Evolutionary conservation across 2,329 filamentous ascomycete species (phyloP), one percentile per base, ranked within the genome.

Genomic region (Corniculantispora saksenae): DNA sequence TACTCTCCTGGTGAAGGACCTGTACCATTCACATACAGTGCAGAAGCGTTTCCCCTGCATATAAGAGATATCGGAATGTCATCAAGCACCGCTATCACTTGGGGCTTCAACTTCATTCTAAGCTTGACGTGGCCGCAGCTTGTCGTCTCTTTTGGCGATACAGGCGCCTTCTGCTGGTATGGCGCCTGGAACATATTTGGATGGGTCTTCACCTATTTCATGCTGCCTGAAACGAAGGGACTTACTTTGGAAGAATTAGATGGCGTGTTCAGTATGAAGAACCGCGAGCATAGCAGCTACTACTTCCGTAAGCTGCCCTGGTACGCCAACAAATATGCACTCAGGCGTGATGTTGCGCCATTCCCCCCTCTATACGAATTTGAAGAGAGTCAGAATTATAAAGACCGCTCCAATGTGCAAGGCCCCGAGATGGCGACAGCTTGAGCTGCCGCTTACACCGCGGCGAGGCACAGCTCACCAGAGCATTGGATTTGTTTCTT

Each of bases 161-260:
- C 71, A 1, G 75, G 75, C 23, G 75, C 75, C 5, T 76, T 78
- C 61, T 71, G 74, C 63, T 76, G 75, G 21, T 76, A 75, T 57
- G 76, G 75, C 5, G 72, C 71, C 13, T 77, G 69, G 69, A 72
- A 72, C 65, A 35, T 71, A 8, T 55, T 72, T 32, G 71, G 69
- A 29, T 72, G 67, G 55, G 27, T 72, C 23, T 84, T 86, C 58
- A 82, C 87, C 47, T 88, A 82, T 76, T 84, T 86, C 71, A 83
- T 85, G 71, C 85, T 87, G 15, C 86, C 85, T 0, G 86, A 89
- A 73, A 89, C 86, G 0, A 88, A 87, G 71, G 79, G 84, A 0
- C 73, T 87, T 10, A 84, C 84, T 0, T 77, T 90, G 0, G 87
- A 89, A 72, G 86, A 89, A 70, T 84, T 89, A 76, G 85, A 82